These are phyloP conservation scores for Lachnellula subtilissima DNA, from an alignment of 2,329 filamentous ascomycete species.

Conservation along the genomic window DNA sequence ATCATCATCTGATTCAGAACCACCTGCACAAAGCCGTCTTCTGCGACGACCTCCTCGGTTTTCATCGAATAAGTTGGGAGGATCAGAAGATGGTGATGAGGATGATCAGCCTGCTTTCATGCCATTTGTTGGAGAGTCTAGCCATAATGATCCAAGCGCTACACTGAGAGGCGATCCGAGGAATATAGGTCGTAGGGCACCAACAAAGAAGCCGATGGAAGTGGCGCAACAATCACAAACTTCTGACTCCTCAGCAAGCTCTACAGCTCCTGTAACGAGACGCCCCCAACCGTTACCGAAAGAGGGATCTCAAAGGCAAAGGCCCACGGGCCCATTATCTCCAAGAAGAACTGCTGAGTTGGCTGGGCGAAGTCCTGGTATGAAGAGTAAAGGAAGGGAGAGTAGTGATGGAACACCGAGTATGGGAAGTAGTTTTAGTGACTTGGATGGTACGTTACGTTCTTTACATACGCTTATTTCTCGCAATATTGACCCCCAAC, in stretches of 20 bases:
- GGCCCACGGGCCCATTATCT: conserved; percentile 43
- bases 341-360: conserved; percentile 57
- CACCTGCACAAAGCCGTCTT: conserved; percentile 27
- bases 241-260: conserved; percentile 59
- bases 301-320: conserved; percentile 15
- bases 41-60: conserved; percentile 28
- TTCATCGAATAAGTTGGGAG: conserved; percentile 21
- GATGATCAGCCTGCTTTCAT: conserved; percentile 32
- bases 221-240: conserved; percentile 35
- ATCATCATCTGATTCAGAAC: conserved; percentile 25
- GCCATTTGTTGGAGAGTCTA: conserved; percentile 19
- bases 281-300: conserved; percentile 12
- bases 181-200: conserved; percentile 2
- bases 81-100: conserved; percentile 25
- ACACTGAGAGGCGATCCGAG: conserved; percentile 27
- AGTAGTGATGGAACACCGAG: conserved; percentile 71
- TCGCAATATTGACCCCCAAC: conserved; percentile 7
- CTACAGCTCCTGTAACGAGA: conserved; percentile 27
- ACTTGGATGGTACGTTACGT: conserved; percentile 63
- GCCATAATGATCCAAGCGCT: conserved; percentile 27
- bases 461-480: conserved; percentile 2
- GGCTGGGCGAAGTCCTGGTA: conserved; percentile 48
- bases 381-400: conserved; percentile 49
- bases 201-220: conserved; percentile 18
- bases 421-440: conserved; percentile 83